Percentiles rank a stretch among this genome's conserved stretches.
Conservation (phyloP, 139 green algal species). For the Pseudopediastrum boryanum region DNA sequence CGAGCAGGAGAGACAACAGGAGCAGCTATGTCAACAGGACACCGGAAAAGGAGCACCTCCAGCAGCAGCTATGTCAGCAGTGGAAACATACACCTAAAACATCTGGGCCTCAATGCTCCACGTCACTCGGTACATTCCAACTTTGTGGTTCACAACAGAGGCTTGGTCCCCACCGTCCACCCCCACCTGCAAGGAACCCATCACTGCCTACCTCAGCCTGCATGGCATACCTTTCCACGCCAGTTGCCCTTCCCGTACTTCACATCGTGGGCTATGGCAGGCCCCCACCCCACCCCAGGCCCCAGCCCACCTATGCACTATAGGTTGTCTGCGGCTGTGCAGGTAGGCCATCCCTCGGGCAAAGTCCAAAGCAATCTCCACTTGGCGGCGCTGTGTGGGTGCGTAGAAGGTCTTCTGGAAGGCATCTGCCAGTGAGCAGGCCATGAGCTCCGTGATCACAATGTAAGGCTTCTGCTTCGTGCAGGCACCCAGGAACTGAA, state of each 20-base stretch:
- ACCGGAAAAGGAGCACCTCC: not conserved
- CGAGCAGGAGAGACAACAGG: constrained; percentile 21
- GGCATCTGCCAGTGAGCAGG: constrained; percentile 79
- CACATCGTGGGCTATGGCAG: too few species aligned
- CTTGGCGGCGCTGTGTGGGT: constrained; percentile 43
- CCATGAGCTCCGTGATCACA: constrained; percentile 76
- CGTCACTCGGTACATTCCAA: too few species aligned
- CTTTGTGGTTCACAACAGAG: too few species aligned
- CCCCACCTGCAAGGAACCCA: too few species aligned
- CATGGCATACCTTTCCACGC: not conserved
- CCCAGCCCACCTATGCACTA: constrained; percentile 53
- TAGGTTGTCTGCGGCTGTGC: constrained; percentile 70
- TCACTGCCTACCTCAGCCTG: too few species aligned
- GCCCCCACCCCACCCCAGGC: not conserved
- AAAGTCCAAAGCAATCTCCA: constrained; percentile 88
- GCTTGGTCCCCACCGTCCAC: too few species aligned
- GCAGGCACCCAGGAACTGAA: constrained; percentile 87
- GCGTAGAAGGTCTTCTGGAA: constrained; percentile 69
- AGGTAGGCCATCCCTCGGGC: constrained; percentile 88
- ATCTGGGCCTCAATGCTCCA: too few species aligned
- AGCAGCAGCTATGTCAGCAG: too few species aligned
- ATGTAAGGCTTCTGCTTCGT: constrained; percentile 91
- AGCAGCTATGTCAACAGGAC: not conserved
- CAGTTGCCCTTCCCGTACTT: too few species aligned
- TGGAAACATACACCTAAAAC: too few species aligned